These are phyloP conservation scores for Jaltomata sinuosa DNA, from an alignment of 257 asterid genomes.

Conservation along the genomic window DNA sequence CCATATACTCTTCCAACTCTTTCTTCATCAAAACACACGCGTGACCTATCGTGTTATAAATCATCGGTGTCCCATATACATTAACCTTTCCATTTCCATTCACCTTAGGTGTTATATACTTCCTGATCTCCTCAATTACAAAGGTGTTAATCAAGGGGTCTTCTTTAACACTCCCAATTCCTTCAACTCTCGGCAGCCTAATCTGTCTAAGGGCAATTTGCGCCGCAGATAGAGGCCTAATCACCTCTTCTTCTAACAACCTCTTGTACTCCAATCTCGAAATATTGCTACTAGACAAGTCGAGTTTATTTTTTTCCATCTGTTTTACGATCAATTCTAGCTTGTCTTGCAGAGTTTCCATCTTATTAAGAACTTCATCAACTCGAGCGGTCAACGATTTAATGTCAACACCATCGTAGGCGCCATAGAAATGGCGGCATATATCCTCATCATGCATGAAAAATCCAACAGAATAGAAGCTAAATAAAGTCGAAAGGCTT, in stretches of 20 bases:
- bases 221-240: constrained; percentile 62
- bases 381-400: constrained; percentile 34
- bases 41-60: constrained; percentile 73
- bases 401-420: constrained; percentile 25
- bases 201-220: constrained; percentile 76
- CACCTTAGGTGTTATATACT: constrained; percentile 72
- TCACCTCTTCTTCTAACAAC: constrained; percentile 61
- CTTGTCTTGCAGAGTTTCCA: constrained; percentile 59
- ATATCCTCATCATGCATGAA: constrained; percentile 60
- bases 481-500: constrained; percentile 57
- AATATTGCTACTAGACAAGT: constrained; percentile 15
- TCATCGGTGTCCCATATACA: constrained; percentile 47
- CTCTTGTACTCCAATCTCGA: constrained; percentile 50
- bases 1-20: constrained; percentile 83
- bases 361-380: constrained; percentile 48
- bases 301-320: constrained; percentile 33
- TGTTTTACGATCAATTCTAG: constrained; percentile 53
- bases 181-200: constrained; percentile 41
- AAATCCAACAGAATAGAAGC: constrained; percentile 58
- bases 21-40: constrained; percentile 52
- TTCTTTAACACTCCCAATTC: constrained; percentile 24
- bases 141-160: constrained; percentile 64
- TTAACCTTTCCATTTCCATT: constrained; percentile 50
- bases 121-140: constrained; percentile 67
- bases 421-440: constrained; percentile 52